Evolutionary conservation across 441 rosid species (phyloP), one percentile per base, ranked within the genome.

Genomic region (Populus trichocarpa): DNA sequence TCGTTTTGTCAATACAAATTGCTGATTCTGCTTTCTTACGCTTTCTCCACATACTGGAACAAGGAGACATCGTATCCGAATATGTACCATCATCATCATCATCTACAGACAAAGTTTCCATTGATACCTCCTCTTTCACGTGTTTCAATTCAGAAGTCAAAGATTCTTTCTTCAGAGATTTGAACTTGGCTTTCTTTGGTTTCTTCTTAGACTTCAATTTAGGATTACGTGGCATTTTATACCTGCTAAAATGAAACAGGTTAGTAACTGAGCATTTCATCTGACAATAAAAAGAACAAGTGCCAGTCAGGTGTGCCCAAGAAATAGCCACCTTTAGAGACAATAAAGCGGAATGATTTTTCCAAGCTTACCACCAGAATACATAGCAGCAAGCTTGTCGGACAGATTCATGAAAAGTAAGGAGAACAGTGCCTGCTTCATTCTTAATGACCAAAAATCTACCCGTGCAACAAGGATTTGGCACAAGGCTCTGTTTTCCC

Each of bases 181-280:
- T 97, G 82, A 88, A 95, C 86, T 92, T 97, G 61, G 98, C 88
- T 88, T 97, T 97, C 89, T 93, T 97, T 13, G 87, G 78, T 87
- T 91, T 97, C 87, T 95, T 97, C 91, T 92, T 97, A 80, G 97
- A 83, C 89, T 90, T 97, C 3, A 93, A 84, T 85, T 88, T 95
- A 23, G 83, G 73, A 69, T 85, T 81, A 75, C 85, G 90, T 12
- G 86, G 84, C 78, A 64, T 81, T 79, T 87, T 95, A 81, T 86
- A 84, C 93, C 97, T 92, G 92, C 80, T 11, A 72, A 89, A 20
- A 76, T 3, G 69, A 81, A 5, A 33, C 18, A 74, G 53, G 78
- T 71, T 70, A 70, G 28, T 61, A 53, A 73, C 73, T 33, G 22
- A 65, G 22, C 26, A 57, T 32, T 65, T 13, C 42, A 25, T 69